Base-by-base conservation (phyloP, 805 yeast genomes). In the Myxozyma geophila region DNA sequence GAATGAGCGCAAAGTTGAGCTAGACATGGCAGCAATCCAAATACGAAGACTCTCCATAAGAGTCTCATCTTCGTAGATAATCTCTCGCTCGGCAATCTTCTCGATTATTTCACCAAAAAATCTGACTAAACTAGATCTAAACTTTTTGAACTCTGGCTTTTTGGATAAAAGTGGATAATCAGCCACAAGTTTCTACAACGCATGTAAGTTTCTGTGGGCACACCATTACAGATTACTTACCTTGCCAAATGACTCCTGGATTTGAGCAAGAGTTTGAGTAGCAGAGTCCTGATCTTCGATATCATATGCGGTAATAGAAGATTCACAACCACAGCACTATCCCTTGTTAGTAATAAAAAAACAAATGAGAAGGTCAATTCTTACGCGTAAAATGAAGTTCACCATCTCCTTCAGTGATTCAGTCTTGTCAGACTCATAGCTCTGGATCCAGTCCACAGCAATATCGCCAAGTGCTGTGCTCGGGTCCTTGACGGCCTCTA, bases 21-120 rank as follows among this genome's bases (percentile, higher is more conserved):
- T 85, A 1, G 93, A 84, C 58, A 92, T 77, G 0, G 91, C 82
- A 0, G 88, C 81, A 15, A 92, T 75, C 98, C 98, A 92, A 4
- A 89, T 83, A 36, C 89, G 72, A 1, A 90, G 59, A 60, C 84
- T 84, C 50, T 79, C 85, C 76, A 85, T 76, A 37, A 89, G 74
- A 8, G 74, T 62, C 1, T 63, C 63, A 12, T 71, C 71, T 15
- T 75, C 80, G 71, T 83, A 87, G 10, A 90, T 73, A 8, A 82
- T 63, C 8, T 89, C 92, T 54, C 82, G 81, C 65, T 88, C 92
- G 70, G 86, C 85, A 39, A 88, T 81, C 0, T 81, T 70, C 1
- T 75, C 73, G 7, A 89, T 74, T 1, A 89, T 69, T 28, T 81
- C 79, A 13, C 80, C 76, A 66, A 89, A 79, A 65, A 92, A 88